A percentile compares a stretch with the other conserved stretches of the same genome.
These are phyloP conservation scores for Umbelopsis sp. DNA, from an alignment of 371 early-diverging fungal species.

Conservation along the genomic window DNA sequence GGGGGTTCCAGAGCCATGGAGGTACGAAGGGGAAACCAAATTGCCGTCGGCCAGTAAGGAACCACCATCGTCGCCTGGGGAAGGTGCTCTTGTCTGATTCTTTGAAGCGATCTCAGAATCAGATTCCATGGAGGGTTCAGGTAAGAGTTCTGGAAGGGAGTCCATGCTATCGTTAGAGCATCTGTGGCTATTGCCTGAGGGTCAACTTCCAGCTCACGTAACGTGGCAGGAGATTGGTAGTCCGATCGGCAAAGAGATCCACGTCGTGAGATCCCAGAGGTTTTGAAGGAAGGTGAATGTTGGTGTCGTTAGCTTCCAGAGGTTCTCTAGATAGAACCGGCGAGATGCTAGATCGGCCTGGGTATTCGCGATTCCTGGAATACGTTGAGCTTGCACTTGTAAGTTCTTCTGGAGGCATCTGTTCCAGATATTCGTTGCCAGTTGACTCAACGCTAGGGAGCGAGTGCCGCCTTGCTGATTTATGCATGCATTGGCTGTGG, in stretches of 20 bases:
- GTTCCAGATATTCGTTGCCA: constrained; percentile 30
- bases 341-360: constrained; percentile 30
- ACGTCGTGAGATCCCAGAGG: background rate
- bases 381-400: constrained; percentile 30
- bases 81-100: background rate
- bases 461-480: constrained; percentile 36
- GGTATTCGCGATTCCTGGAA: constrained; percentile 20
- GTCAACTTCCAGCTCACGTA: constrained; percentile 29
- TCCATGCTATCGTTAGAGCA: constrained; percentile 21
- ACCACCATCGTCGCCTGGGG: constrained; percentile 23
- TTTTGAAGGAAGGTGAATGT: constrained; percentile 19
- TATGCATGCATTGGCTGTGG: constrained; percentile 28
- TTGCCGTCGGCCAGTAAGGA: constrained; percentile 32
- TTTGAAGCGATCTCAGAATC: constrained; percentile 5
- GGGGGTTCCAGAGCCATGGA: background rate
- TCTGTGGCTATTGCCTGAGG: constrained; percentile 18
- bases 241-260: constrained; percentile 3
- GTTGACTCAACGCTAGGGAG: constrained; percentile 22
- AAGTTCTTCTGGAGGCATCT: constrained; percentile 23
- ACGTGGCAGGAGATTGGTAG: constrained; percentile 16
- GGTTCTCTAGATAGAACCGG: constrained; percentile 26
- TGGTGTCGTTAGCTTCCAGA: constrained; percentile 26
- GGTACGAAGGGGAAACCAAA: constrained; percentile 23
- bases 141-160: background rate
- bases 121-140: constrained; percentile 25